These are phyloP conservation scores for Tricladium varicosporioides DNA, from an alignment of 2,329 filamentous ascomycete genomes.

Conservation along the genomic window DNA sequence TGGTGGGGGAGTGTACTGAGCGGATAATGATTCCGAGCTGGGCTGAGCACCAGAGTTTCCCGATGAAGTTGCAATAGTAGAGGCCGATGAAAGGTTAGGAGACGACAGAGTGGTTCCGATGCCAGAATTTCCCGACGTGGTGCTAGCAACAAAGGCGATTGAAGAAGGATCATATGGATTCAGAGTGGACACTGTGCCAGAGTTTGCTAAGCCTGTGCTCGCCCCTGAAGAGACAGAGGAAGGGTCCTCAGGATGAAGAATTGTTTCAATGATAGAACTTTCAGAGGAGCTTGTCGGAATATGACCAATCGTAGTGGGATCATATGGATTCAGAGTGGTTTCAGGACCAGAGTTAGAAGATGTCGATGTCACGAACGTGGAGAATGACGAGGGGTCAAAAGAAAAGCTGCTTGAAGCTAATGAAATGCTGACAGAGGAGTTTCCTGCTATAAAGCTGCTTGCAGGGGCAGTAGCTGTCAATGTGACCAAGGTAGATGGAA, in stretches of 20 bases:
- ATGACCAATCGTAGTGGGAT: background rate
- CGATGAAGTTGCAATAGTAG: background rate
- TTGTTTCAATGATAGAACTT: background rate
- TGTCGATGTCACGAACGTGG: background rate
- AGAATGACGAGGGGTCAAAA: background rate
- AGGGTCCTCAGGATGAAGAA: background rate
- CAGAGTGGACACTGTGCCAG: too few relatives aligned
- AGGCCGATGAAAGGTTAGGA: background rate
- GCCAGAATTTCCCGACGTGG: background rate
- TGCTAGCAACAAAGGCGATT: too few relatives aligned
- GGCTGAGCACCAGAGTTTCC: slow-evolving; percentile 2
- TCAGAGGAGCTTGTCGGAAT: background rate
- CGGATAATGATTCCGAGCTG: background rate
- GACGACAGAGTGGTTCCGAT: background rate
- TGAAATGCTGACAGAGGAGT: background rate
- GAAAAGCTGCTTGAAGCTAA: slow-evolving; percentile 2
- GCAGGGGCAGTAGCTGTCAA: slow-evolving; percentile 6
- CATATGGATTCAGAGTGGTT: background rate
- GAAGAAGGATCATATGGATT: too few relatives aligned
- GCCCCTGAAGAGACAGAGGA: too few relatives aligned
- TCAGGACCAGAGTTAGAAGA: background rate
- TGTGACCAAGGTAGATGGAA: slow-evolving; percentile 18
- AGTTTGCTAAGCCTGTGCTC: too few relatives aligned
- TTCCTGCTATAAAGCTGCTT: background rate
- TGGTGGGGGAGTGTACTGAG: background rate